A percentile compares a stretch with the other conserved stretches of the same genome.
These are phyloP conservation scores for Lasiosphaeris hirsuta DNA, from an alignment of 495 filamentous ascomycete species.

Conservation along the genomic window DNA sequence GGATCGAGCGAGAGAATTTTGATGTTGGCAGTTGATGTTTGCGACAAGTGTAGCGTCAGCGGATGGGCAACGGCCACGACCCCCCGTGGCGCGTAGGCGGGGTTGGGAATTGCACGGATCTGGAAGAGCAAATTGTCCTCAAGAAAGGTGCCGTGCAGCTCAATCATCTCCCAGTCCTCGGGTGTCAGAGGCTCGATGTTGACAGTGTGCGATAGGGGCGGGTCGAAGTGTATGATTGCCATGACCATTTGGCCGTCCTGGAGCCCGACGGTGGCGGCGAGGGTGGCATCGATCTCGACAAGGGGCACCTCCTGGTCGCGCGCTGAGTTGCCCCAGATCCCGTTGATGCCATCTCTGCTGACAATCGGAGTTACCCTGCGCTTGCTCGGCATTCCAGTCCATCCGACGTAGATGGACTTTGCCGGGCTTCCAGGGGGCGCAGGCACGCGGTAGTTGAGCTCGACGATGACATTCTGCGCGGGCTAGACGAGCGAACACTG, in stretches of 20 bases:
- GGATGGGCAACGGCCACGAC: conserved; percentile 60
- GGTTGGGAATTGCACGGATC: conserved; percentile 88
- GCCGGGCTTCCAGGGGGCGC: conserved; percentile 29
- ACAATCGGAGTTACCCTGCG: conserved; percentile 69
- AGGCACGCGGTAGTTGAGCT: conserved; percentile 64
- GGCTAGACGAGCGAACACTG: conserved; percentile 44
- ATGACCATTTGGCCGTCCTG: conserved; percentile 80
- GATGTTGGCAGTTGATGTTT: conserved; percentile 92
- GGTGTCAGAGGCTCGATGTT: conserved; percentile 94
- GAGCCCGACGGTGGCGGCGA: conserved; percentile 78
- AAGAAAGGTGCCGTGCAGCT: conserved; percentile 89
- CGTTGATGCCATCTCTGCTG: conserved; percentile 65
- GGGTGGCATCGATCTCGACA: conserved; percentile 87
- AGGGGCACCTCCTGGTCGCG: conserved; percentile 69
- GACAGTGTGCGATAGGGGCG: conserved; percentile 83
- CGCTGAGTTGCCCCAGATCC: conserved; percentile 46
- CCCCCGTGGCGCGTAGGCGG: conserved; percentile 54
- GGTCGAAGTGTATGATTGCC: conserved; percentile 74
- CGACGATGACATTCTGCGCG: conserved; percentile 93
- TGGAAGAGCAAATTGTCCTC: conserved; percentile 92
- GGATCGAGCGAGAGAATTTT: conserved; percentile 75
- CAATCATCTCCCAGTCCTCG: conserved; percentile 98
- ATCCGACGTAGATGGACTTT: conserved; percentile 79
- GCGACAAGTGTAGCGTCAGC: conserved; percentile 87
- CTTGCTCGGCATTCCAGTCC: conserved; percentile 96